Conservation (phyloP, 2,329 filamentous ascomycete genomes). For the Botrytis aclada region DNA sequence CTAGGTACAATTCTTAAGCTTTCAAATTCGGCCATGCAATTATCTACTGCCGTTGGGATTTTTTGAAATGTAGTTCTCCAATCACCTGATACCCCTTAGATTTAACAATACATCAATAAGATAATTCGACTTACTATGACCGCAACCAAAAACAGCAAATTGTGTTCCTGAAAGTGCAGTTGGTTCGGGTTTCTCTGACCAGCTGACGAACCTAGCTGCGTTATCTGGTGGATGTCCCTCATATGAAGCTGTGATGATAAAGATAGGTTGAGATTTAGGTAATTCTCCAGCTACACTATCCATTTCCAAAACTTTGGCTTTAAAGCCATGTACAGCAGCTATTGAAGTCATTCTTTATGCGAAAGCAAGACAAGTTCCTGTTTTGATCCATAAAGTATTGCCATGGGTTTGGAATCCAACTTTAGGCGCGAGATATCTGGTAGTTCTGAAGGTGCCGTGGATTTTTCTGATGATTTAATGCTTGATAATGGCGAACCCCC, state of each 20-base stretch:
- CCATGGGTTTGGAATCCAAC: slow-evolving; percentile 39
- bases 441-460: background rate
- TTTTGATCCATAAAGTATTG: slow-evolving; percentile 71
- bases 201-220: slow-evolving; percentile 63
- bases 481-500: slow-evolving; percentile 14
- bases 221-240: slow-evolving; percentile 74
- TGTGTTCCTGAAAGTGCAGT: slow-evolving; percentile 51
- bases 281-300: slow-evolving; percentile 60
- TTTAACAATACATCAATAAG: slow-evolving; percentile 29
- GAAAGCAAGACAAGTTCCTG: slow-evolving; percentile 69
- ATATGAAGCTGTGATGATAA: slow-evolving; percentile 69
- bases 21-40: background rate
- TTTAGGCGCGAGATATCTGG: background rate
- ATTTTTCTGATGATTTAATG: background rate
- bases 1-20: background rate
- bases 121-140: slow-evolving; percentile 42
- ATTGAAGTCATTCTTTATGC: slow-evolving; percentile 60
- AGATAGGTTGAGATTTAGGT: slow-evolving; percentile 56
- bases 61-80: slow-evolving; percentile 63
- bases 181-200: slow-evolving; percentile 50
- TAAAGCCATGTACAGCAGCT: slow-evolving; percentile 58
- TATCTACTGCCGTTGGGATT: slow-evolving; percentile 61
- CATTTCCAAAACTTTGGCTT: slow-evolving; percentile 49
- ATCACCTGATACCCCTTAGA: slow-evolving; percentile 38
- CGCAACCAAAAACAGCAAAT: slow-evolving; percentile 70